Evolutionary conservation across 352 stramenopile species (phyloP).

Genomic region (Phytophthora pinifolia): DNA sequence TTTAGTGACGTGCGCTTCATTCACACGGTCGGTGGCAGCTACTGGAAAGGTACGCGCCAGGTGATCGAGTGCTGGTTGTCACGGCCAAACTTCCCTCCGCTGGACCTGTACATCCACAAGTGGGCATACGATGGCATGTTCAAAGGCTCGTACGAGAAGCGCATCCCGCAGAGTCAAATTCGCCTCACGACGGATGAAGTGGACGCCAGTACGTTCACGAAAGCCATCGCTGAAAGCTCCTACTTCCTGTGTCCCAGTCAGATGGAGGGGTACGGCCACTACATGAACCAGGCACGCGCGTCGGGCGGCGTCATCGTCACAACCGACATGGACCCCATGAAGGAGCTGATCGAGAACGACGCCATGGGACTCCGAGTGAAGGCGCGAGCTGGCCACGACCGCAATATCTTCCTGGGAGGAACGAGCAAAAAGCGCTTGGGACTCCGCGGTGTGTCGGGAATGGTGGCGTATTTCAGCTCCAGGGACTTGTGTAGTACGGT

Average conservation of each 20-base stretch:
- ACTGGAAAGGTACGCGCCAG: conserved; percentile 51
- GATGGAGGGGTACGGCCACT: conserved; percentile 68
- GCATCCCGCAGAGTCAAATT: conserved; percentile 38
- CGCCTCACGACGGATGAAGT: conserved; percentile 34
- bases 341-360: conserved; percentile 46
- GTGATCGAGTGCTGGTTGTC: conserved; percentile 64
- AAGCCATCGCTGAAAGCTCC: conserved; percentile 40
- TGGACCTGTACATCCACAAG: conserved; percentile 56
- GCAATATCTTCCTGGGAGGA: conserved; percentile 51
- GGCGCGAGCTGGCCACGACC: conserved; percentile 9
- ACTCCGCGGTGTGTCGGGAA: conserved; percentile 33
- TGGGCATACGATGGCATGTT: conserved; percentile 43
- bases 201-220: conserved; percentile 34
- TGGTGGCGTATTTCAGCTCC: conserved; percentile 39
- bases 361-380: conserved; percentile 39
- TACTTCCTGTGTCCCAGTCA: conserved; percentile 67
- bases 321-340: conserved; percentile 56
- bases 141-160: conserved; percentile 28
- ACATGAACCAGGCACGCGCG: conserved; percentile 66
- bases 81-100: conserved; percentile 40
- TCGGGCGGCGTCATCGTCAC: conserved; percentile 52
- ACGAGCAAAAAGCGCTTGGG: conserved; percentile 27
- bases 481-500: conserved; percentile 45
- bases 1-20: conserved; percentile 40
- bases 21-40: conserved; percentile 40